Evolutionary conservation across 495 filamentous ascomycete species (phyloP).

Genomic region (Neohortaea acidophila): DNA sequence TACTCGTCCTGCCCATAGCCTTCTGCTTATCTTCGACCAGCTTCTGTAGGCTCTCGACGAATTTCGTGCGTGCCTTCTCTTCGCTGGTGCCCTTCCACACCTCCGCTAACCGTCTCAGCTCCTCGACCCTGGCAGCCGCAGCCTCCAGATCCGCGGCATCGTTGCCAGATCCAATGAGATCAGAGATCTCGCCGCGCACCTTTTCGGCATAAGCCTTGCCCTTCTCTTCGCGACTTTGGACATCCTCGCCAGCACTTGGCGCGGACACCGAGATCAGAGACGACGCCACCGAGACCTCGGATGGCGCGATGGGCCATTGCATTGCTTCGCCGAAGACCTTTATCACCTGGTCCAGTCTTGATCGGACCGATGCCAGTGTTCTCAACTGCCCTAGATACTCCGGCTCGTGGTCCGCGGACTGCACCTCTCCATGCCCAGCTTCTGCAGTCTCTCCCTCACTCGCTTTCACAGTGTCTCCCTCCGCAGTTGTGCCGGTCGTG

Average conservation of each 20-base stretch:
- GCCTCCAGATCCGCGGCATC: slow-evolving; percentile 43
- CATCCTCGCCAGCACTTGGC: slow-evolving; percentile 48
- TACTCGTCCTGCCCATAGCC: slow-evolving; percentile 14
- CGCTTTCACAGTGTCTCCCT: slow-evolving; percentile 8
- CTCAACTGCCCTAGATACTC: slow-evolving; percentile 60
- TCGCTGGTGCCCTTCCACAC: slow-evolving; percentile 94
- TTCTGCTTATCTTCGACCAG: slow-evolving; percentile 21
- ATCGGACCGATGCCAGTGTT: slow-evolving; percentile 66
- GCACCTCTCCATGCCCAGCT: slow-evolving; percentile 3
- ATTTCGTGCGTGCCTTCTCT: slow-evolving; percentile 65
- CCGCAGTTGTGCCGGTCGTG: slow-evolving; percentile 29
- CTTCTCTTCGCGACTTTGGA: slow-evolving; percentile 55
- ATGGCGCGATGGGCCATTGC: slow-evolving; percentile 79
- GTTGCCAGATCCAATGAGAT: slow-evolving; percentile 40
- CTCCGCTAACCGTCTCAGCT: slow-evolving; percentile 50
- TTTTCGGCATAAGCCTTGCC: slow-evolving; percentile 56
- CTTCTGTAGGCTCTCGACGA: slow-evolving; percentile 54
- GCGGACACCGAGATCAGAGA: slow-evolving; percentile 71
- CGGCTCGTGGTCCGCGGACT: slow-evolving; percentile 35
- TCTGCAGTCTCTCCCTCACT: background rate
- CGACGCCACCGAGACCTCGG: slow-evolving; percentile 41
- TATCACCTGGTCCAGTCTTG: slow-evolving; percentile 69
- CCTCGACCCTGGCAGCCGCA: slow-evolving; percentile 54
- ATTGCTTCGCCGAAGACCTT: slow-evolving; percentile 85
- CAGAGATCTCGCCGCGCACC: slow-evolving; percentile 54